A percentile compares a stretch with the other conserved stretches of the same genome.
Evolutionary conservation across 257 asterid genomes (phyloP).

Genomic region (Solanum pimpinellifolium): DNA sequence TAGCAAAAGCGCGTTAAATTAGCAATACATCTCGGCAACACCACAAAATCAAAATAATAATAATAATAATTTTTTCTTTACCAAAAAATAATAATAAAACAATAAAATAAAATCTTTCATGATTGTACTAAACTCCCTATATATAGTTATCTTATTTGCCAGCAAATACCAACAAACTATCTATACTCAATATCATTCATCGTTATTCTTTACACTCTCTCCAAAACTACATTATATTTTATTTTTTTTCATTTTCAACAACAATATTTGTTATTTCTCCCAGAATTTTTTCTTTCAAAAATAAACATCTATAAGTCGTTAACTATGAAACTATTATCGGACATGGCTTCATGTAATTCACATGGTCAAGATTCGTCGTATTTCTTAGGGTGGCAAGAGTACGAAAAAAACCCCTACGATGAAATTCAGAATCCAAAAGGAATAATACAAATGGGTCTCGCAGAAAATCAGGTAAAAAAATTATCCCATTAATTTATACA

Average conservation of each 20-base stretch:
- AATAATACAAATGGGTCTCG: neutral
- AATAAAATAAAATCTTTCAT: neutral
- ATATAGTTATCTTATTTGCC: neutral
- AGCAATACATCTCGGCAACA: neutral
- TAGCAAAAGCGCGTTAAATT: neutral
- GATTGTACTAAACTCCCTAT: neutral
- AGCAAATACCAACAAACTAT: neutral
- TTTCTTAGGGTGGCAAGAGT: conserved; percentile 1
- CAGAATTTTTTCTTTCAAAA: neutral
- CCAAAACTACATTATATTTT: neutral
- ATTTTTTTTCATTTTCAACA: neutral
- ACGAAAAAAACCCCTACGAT: neutral
- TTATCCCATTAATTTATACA: neutral
- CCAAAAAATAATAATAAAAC: neutral
- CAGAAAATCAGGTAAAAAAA: neutral
- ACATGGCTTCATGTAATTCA: neutral
- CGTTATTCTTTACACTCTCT: neutral
- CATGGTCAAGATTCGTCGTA: neutral
- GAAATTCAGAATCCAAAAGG: neutral
- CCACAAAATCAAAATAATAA: neutral
- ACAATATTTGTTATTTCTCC: neutral
- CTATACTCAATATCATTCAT: neutral
- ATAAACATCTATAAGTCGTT: neutral
- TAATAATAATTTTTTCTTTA: neutral
- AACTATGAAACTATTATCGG: neutral